These are phyloP conservation scores for Batkoa obscura DNA, from an alignment of 371 early-diverging fungal genomes.

Conservation along the genomic window DNA sequence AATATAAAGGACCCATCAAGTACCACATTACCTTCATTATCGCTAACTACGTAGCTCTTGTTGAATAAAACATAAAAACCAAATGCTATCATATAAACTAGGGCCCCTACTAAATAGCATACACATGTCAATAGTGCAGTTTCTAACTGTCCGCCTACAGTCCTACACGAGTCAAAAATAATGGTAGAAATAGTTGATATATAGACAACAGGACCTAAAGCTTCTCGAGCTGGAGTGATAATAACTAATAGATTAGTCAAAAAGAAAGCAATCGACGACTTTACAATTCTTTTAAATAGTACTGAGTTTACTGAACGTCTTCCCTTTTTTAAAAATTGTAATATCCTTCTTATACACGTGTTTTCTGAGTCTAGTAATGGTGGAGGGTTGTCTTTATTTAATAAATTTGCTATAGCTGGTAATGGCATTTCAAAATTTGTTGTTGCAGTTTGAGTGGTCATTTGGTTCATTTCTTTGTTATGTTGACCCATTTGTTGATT, in stretches of 20 bases:
- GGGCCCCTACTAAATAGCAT: background rate
- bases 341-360: background rate
- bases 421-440: background rate
- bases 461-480: background rate
- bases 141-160: slow-evolving; percentile 3
- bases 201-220: background rate
- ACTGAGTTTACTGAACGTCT: background rate
- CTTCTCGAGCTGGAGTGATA: background rate
- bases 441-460: background rate
- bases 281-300: background rate
- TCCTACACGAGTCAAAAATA: background rate
- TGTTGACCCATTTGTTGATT: background rate
- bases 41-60: background rate
- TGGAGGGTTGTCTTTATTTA: background rate
- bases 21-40: background rate
- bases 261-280: slow-evolving; percentile 5
- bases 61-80: slow-evolving; percentile 1
- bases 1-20: slow-evolving; percentile 5
- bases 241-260: slow-evolving; percentile 1
- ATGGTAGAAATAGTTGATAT: slow-evolving; percentile 1
- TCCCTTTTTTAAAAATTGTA: slow-evolving; percentile 3
- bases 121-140: background rate
- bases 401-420: background rate
- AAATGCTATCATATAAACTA: background rate
- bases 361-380: background rate